Conservation (phyloP, 2,329 filamentous ascomycete genomes). For the Penicillium sp. region DNA sequence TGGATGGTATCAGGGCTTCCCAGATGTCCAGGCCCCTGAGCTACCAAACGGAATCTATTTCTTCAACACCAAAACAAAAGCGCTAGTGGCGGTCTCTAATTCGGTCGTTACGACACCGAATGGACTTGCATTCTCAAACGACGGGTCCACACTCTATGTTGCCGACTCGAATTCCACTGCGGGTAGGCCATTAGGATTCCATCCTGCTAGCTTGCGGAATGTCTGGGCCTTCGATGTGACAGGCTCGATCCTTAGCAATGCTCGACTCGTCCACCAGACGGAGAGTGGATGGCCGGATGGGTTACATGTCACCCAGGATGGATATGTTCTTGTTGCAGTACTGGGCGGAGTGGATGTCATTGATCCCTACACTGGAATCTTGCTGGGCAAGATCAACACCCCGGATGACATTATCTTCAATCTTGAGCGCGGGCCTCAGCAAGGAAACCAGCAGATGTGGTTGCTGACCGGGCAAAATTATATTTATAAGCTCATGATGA, state of each 20-base stretch:
- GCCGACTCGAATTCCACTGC: slow-evolving; percentile 11
- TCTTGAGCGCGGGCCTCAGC: slow-evolving; percentile 5
- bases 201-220: slow-evolving; percentile 6
- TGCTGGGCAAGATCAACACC: slow-evolving; percentile 11
- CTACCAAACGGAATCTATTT: slow-evolving; percentile 7
- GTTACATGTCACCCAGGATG: slow-evolving; percentile 8
- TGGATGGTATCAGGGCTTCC: slow-evolving; percentile 9
- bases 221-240: slow-evolving; percentile 14
- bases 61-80: slow-evolving; percentile 12
- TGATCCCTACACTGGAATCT: not conserved
- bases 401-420: slow-evolving; percentile 14
- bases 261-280: slow-evolving; percentile 3
- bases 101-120: slow-evolving; percentile 4
- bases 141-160: slow-evolving; percentile 7
- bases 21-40: slow-evolving; percentile 4
- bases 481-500: slow-evolving; percentile 9
- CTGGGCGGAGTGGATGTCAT: slow-evolving; percentile 13
- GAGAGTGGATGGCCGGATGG: slow-evolving; percentile 15
- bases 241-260: slow-evolving; percentile 7
- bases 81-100: slow-evolving; percentile 2
- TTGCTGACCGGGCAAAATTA: slow-evolving; percentile 8
- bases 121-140: slow-evolving; percentile 6
- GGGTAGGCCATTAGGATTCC: slow-evolving; percentile 2
- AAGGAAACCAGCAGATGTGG: slow-evolving; percentile 5
- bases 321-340: slow-evolving; percentile 7